Conservation (phyloP, 495 filamentous ascomycete species). For the Pseudevernia furfuracea region DNA sequence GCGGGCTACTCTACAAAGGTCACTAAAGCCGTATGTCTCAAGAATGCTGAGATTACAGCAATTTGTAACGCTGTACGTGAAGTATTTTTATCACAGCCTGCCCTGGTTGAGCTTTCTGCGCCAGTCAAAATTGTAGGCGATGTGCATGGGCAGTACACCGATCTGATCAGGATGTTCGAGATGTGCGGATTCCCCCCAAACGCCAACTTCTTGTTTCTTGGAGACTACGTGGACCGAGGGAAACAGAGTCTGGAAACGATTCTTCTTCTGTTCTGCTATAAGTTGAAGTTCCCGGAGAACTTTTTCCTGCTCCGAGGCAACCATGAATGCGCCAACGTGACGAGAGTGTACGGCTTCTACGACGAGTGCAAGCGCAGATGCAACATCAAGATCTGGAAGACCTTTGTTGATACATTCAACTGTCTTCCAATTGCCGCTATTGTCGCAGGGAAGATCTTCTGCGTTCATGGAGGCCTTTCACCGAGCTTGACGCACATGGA, state of each 20-base stretch:
- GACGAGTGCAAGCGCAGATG: conserved; percentile 97
- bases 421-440: conserved; percentile 91
- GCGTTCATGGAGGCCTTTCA: conserved; percentile 93
- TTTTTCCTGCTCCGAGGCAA: conserved; percentile 97
- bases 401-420: conserved; percentile 97
- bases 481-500: conserved; percentile 94
- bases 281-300: conserved; percentile 97
- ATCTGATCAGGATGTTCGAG: conserved; percentile 95
- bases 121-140: conserved; percentile 99
- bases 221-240: conserved; percentile 95
- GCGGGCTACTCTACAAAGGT: conserved; percentile 94
- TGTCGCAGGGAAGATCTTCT: conserved; percentile 98
- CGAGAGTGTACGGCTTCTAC: conserved; percentile 97
- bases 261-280: conserved; percentile 91
- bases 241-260: conserved; percentile 98
- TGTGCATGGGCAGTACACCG: conserved; percentile 96
- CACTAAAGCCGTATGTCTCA: conserved; percentile 92
- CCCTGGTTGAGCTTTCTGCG: conserved; percentile 83
- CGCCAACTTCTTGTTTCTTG: conserved; percentile 91
- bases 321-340: conserved; percentile 98
- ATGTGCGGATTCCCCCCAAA: conserved; percentile 97
- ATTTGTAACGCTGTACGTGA: conserved; percentile 84
- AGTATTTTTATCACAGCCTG: conserved; percentile 84
- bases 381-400: conserved; percentile 99
- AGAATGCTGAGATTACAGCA: conserved; percentile 93